Evolutionary conservation across 371 early-diverging fungal genomes (phyloP), one percentile per base, ranked within the genome.

Genomic region (Chytridiales sp.): DNA sequence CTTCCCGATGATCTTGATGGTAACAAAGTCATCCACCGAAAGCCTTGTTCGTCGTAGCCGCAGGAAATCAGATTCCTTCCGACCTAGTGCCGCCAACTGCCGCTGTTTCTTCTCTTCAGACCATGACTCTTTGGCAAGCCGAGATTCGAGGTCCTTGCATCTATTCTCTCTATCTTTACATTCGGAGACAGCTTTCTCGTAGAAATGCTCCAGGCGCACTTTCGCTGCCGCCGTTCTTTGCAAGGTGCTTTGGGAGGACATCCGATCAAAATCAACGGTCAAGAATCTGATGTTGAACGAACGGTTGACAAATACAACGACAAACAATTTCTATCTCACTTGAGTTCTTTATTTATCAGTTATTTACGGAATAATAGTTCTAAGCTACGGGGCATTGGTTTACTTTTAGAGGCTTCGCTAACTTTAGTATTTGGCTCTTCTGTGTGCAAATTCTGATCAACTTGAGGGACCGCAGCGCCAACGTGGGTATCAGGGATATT

Each of bases 1-100:
- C 59, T 94, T 94, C n/a, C 99, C 99, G 72, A 99, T 97, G n/a
- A 99, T 95, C 75, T 94, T 91, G 57, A 98, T 85, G 21, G 99
- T 97, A 43, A 80, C 73, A 69, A 99, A 98, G 78, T 99, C 99
- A 61, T 87, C 87, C 13, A 95, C 83, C 17, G 94, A 90, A 35
- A 99, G 76, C 71, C 95, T 86, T 29, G 91, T 92, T 56, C 98
- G 81, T 47, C 94, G 83, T 53, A 97, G 76, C 56, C 98, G 82
- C 68, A 97, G 76, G 70, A 92, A 98, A 59, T 93, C 90, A 26
- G 93, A 89, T 72, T 98, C 98, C 69, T 93, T 92, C 50, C 87
- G 74, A 9, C 93, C 94, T n/a, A 91, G 75, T 4, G 68, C 50
- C 2, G 52, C 42, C 11, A 94, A 66, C 70, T 93, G 92, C 46